Evolutionary conservation across 2,329 filamentous ascomycete genomes (phyloP).

Genomic region (Phoma sp.): DNA sequence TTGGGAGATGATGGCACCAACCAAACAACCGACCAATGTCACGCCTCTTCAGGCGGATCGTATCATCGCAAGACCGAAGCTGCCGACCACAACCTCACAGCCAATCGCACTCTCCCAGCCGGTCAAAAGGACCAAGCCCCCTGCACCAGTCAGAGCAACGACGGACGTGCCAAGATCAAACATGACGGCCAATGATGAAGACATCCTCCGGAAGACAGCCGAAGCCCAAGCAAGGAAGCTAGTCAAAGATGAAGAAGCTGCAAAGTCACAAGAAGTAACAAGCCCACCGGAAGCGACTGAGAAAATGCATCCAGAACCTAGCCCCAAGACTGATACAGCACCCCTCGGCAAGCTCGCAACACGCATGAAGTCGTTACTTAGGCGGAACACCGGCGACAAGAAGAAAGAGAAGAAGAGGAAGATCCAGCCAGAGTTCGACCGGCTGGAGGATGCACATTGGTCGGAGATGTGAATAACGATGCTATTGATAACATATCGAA

Average conservation of each 20-base stretch:
- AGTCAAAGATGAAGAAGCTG: slow-evolving; percentile 12
- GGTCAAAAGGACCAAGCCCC: slow-evolving; percentile 13
- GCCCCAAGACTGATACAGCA: slow-evolving; percentile 22
- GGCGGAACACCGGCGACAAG: slow-evolving; percentile 31
- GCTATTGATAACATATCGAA: too few relatives aligned
- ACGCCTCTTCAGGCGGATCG: slow-evolving; percentile 2
- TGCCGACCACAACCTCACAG: not conserved
- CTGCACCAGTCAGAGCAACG: slow-evolving; percentile 7
- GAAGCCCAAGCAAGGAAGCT: slow-evolving; percentile 22
- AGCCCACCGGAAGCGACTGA: slow-evolving; percentile 10
- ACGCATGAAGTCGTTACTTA: slow-evolving; percentile 40
- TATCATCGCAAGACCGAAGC: not conserved
- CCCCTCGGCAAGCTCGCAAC: slow-evolving; percentile 39
- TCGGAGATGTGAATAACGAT: slow-evolving; percentile 38
- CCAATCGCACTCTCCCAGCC: slow-evolving; percentile 23
- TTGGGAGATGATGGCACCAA: slow-evolving; percentile 43
- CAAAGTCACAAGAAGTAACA: slow-evolving; percentile 2
- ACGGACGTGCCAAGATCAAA: slow-evolving; percentile 2
- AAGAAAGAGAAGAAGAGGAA: slow-evolving; percentile 36
- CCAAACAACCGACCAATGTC: slow-evolving; percentile 15
- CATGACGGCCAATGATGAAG: slow-evolving; percentile 3
- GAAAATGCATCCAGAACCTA: slow-evolving; percentile 16
- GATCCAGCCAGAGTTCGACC: slow-evolving; percentile 33
- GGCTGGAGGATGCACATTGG: slow-evolving; percentile 45
- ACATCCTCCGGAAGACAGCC: slow-evolving; percentile 25